Conservation (phyloP, 352 stramenopile genomes). For the Globisporangium spiculum region DNA sequence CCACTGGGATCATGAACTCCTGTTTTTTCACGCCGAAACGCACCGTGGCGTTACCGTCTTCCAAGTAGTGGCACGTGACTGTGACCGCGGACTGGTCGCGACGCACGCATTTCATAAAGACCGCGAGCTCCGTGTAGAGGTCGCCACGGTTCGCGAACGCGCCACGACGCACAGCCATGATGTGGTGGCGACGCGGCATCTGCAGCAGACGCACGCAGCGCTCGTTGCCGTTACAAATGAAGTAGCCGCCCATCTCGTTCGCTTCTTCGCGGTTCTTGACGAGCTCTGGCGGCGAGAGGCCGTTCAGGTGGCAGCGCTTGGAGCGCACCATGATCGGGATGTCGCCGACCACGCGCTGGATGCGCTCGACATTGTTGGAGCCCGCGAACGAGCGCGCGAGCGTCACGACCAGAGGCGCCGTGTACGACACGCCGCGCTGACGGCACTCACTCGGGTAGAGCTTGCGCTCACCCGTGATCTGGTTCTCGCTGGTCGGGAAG, state of each 20-base stretch:
- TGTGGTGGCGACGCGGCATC: slow-evolving; percentile 87
- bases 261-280: slow-evolving; percentile 90
- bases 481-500: slow-evolving; percentile 81
- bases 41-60: slow-evolving; percentile 95
- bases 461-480: slow-evolving; percentile 83
- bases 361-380: slow-evolving; percentile 80
- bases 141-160: slow-evolving; percentile 97
- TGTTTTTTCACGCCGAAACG: slow-evolving; percentile 97
- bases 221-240: slow-evolving; percentile 99
- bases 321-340: slow-evolving; percentile 98
- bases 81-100: slow-evolving; percentile 96
- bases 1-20: slow-evolving; percentile 97
- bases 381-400: slow-evolving; percentile 80
- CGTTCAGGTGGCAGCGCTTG: slow-evolving; percentile 94
- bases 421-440: slow-evolving; percentile 96
- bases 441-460: slow-evolving; percentile 94
- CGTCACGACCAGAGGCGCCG: slow-evolving; percentile 92
- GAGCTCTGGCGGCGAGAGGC: slow-evolving; percentile 83
- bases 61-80: slow-evolving; percentile 98
- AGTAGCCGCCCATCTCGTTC: slow-evolving; percentile 99
- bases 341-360: slow-evolving; percentile 90
- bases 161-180: slow-evolving; percentile 94
- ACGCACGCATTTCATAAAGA: slow-evolving; percentile 96
- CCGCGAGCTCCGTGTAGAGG: slow-evolving; percentile 96
- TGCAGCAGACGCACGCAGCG: slow-evolving; percentile 97